Evolutionary conservation across 768 basidiomycete species (phyloP), one percentile per base, ranked within the genome.

Genomic region (Pulveroboletus ravenelii): DNA sequence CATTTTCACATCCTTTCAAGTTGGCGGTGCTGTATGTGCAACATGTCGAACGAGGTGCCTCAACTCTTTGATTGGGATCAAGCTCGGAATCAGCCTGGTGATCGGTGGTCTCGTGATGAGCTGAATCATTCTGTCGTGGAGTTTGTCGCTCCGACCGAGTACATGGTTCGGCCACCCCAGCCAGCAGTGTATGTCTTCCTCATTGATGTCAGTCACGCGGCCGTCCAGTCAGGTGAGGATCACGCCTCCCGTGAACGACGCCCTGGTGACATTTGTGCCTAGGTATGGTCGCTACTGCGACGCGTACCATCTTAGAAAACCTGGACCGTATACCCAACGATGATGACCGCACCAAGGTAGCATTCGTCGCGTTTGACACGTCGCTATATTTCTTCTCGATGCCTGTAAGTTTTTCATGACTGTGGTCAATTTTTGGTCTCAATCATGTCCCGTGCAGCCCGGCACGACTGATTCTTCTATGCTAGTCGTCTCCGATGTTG

Each of bases 21-120:
- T 55, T 99, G 96, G 96, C 89, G 96, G 66, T 99, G 96, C 69
- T 95, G 93, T 70, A 93, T 99, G 93, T 99, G 96, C 69, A 90
- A 87, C 62, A 84, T 98, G 79, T 89, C 91, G 37, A 99, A 98
- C 67, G 96, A 98, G 70, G 94, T 98, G 1, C 96, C 96, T 20
- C 94, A 97, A 61, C 75, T 96, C 45, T 98, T 98, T 65, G 96
- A 99, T 66, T 99, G 96, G 96, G 92, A 99, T 67, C 90, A 93
- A 69, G 81, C 78, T 47, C 84, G 82, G 56, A 96, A 95, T 64
- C 88, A 92, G 67, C 94, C 93, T 29, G 94, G 91, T 12, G 96
- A 99, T 70, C 75, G 96, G 48, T 99, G 96, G 94, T 74, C 81
- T 25, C 84, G 96, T 53, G 84, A 90, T 1, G 96, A 99, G 72